Percentiles rank a stretch among this genome's conserved stretches.
Evolutionary conservation across 495 filamentous ascomycete species (phyloP).

Genomic region (Penicillium crystallinum): DNA sequence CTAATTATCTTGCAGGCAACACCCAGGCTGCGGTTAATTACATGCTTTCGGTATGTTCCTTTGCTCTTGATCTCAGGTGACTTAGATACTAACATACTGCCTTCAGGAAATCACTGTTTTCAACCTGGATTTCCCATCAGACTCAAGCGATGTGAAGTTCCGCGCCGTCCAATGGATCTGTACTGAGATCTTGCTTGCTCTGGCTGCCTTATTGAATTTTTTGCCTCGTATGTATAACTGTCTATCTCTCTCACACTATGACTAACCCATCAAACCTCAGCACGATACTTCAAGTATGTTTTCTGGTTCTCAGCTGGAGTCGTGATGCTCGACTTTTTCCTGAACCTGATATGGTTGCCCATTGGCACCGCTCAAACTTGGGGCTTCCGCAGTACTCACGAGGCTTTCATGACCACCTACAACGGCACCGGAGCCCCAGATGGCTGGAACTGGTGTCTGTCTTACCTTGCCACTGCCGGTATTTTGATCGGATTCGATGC

Average conservation of each 20-base stretch:
- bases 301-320: conserved; percentile 46
- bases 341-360: conserved; percentile 54
- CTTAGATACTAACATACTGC: background rate
- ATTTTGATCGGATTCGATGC: conserved; percentile 56
- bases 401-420: conserved; percentile 54
- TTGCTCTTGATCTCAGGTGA: background rate
- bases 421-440: conserved; percentile 51
- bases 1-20: conserved; percentile 29
- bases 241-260: background rate
- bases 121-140: conserved; percentile 44
- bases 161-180: conserved; percentile 50
- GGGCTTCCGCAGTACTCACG: conserved; percentile 50
- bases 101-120: conserved; percentile 49
- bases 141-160: conserved; percentile 44
- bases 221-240: conserved; percentile 34
- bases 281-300: conserved; percentile 39
- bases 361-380: conserved; percentile 49
- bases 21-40: conserved; percentile 51
- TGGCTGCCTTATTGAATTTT: conserved; percentile 42
- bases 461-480: conserved; percentile 53
- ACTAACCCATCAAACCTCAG: conserved; percentile 19
- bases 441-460: conserved; percentile 57
- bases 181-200: conserved; percentile 42
- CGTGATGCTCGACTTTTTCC: conserved; percentile 50
- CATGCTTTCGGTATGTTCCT: conserved; percentile 43